Percentiles rank a stretch among this genome's conserved stretches.
phyloP scores from a whole-genome alignment of 495 filamentous ascomycete species.

The Aspergillus incahuasiensis region DNA sequence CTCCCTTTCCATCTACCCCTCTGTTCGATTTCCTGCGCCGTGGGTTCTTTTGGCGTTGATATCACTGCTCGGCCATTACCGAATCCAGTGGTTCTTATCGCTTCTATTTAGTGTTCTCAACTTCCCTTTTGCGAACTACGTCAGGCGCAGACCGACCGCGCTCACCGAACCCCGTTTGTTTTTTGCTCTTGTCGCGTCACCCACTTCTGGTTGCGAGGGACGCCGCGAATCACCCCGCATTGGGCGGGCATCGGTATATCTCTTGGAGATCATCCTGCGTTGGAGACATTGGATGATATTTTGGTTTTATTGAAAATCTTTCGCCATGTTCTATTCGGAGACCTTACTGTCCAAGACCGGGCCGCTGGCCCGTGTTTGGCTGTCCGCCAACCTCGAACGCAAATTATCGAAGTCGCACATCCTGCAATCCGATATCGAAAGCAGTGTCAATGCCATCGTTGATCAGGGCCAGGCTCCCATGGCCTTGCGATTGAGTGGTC shows the following conservation, averaged over 20 bases:
- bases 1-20: slow-evolving; percentile 10
- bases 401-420: slow-evolving; percentile 95
- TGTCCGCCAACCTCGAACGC: slow-evolving; percentile 94
- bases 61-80: not conserved
- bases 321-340: slow-evolving; percentile 93
- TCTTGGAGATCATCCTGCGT: slow-evolving; percentile 9
- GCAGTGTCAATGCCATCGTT: slow-evolving; percentile 91
- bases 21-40: slow-evolving; percentile 6
- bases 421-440: slow-evolving; percentile 84
- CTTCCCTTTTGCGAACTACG: slow-evolving; percentile 4
- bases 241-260: slow-evolving; percentile 30
- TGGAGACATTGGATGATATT: slow-evolving; percentile 7
- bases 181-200: slow-evolving; percentile 38
- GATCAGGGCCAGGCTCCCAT: slow-evolving; percentile 90
- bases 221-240: slow-evolving; percentile 36
- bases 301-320: not conserved
- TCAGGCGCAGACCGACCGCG: slow-evolving; percentile 9
- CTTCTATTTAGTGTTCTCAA: not conserved
- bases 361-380: slow-evolving; percentile 95
- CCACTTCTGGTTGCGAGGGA: slow-evolving; percentile 20
- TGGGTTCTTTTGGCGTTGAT: slow-evolving; percentile 10
- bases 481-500: slow-evolving; percentile 88
- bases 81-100: not conserved
- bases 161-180: slow-evolving; percentile 29
- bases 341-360: slow-evolving; percentile 93